Evolutionary conservation across 257 asterid genomes (phyloP), one percentile per base, ranked within the genome.

Genomic region (Nicotiana paniculata): DNA sequence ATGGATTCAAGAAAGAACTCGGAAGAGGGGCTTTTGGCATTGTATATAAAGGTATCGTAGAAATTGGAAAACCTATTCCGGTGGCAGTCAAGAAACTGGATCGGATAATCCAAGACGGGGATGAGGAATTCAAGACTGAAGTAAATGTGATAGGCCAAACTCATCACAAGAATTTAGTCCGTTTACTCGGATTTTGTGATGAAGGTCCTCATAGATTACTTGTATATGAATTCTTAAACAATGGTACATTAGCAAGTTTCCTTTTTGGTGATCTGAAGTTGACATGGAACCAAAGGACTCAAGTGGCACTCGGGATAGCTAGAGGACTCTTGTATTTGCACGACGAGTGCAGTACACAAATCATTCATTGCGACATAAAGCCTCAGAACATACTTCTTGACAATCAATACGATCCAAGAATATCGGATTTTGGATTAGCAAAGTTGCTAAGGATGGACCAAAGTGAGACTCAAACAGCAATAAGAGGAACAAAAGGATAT

Each of bases 21-120:
- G 97, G 95, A 9, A 83, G 91, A 66, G 96, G 96, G 1, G 91
- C 97, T 0, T 92, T 90, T 75, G 93, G 93, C 3, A 81, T 86
- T 1, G 97, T 93, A 0, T 93, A 88, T 84, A 91, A 86, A 86
- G 97, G 97, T 2, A 81, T 58, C 3, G 28, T 85, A 10, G 79
- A 53, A 2, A 65, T 18, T 8, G 82, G 84, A 6, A 81, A 83
- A 0, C 61, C 46, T 24, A 72, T 11, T 24, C 3, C 54, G 4
- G 35, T 91, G 5, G 95, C 93, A 0, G 95, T 93, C 55, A 93
- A 91, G 87, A 91, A 85, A 66, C 83, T 93, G 28, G 88, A 86
- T 3, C 76, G 88, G 57, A 74, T 88, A 21, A 85, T 85, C 59
- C 81, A 82, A 77, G 95, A 91, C 82, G 55, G 87, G 0, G 96